These are phyloP conservation scores for Globisporangium alternatum DNA, from an alignment of 352 stramenopile species.

Conservation along the genomic window DNA sequence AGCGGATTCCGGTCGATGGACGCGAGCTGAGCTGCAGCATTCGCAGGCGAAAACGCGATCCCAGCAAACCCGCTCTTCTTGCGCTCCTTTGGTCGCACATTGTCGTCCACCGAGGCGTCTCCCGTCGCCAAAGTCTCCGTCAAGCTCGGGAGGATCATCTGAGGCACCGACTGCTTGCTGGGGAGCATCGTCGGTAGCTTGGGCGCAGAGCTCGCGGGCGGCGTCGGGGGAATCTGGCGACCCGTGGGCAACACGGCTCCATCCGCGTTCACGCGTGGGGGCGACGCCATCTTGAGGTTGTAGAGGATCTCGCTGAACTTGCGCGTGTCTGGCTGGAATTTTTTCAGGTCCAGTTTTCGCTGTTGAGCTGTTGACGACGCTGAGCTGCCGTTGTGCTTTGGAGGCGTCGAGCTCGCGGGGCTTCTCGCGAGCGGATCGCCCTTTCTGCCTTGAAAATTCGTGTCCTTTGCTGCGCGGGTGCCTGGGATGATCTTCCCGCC, in stretches of 20 bases:
- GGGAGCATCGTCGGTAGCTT: slow-evolving; percentile 17
- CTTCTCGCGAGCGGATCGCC: slow-evolving; percentile 10
- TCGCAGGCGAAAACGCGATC: slow-evolving; percentile 15
- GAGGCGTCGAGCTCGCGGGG: slow-evolving; percentile 3
- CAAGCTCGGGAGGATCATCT: slow-evolving; percentile 9
- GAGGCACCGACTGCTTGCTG: slow-evolving; percentile 13
- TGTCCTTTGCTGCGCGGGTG: not conserved
- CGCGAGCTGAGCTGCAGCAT: slow-evolving; percentile 24
- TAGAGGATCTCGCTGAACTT: slow-evolving; percentile 75
- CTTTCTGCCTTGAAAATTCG: slow-evolving; percentile 6
- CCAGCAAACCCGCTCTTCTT: slow-evolving; percentile 7
- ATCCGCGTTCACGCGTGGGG: slow-evolving; percentile 26
- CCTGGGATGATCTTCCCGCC: slow-evolving; percentile 5
- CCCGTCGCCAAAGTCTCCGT: not conserved
- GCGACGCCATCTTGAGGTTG: slow-evolving; percentile 60
- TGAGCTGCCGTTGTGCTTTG: slow-evolving; percentile 10
- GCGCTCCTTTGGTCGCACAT: not conserved
- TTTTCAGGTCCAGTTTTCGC: slow-evolving; percentile 65
- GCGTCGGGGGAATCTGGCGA: slow-evolving; percentile 25
- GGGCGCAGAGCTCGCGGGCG: slow-evolving; percentile 18
- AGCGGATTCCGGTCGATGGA: slow-evolving; percentile 22
- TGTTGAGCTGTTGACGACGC: not conserved
- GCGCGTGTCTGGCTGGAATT: slow-evolving; percentile 69
- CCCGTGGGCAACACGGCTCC: slow-evolving; percentile 9
- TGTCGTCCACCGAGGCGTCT: not conserved